These are phyloP conservation scores for Lachnellula suecica DNA, from an alignment of 2,329 filamentous ascomycete genomes.

Conservation along the genomic window DNA sequence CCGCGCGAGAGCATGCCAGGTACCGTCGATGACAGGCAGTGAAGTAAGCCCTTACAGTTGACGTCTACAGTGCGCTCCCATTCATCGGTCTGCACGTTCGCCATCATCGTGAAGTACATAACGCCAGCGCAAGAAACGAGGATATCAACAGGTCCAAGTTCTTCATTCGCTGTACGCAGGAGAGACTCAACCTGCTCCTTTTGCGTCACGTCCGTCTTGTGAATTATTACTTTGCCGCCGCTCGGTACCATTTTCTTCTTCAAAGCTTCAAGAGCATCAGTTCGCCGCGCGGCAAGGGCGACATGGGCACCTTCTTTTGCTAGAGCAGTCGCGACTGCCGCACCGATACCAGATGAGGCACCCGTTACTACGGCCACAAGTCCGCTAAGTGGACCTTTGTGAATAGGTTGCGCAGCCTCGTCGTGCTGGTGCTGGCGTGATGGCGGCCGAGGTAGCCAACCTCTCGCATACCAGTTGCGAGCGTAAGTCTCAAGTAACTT, in stretches of 20 bases:
- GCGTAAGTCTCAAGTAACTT: constrained; percentile 75
- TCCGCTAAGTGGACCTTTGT: constrained; percentile 61
- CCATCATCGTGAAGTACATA: constrained; percentile 91
- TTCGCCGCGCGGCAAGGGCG: constrained; percentile 69
- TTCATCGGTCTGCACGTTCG: constrained; percentile 69
- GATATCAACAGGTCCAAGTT: constrained; percentile 73
- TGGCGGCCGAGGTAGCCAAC: constrained; percentile 70
- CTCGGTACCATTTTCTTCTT: constrained; percentile 58
- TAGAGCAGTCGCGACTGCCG: constrained; percentile 68
- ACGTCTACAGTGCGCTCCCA: constrained; percentile 84
- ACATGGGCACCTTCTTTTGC: constrained; percentile 71
- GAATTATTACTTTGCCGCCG: constrained; percentile 65
- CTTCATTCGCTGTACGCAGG: constrained; percentile 54
- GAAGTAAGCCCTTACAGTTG: constrained; percentile 80
- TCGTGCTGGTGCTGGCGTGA: constrained; percentile 45
- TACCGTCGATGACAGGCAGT: constrained; percentile 68
- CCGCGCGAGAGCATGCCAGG: constrained; percentile 71
- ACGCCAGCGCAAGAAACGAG: constrained; percentile 80
- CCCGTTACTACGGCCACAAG: constrained; percentile 76
- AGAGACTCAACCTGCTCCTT: constrained; percentile 65
- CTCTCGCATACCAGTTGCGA: constrained; percentile 76
- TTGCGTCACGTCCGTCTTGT: constrained; percentile 72
- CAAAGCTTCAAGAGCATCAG: constrained; percentile 65
- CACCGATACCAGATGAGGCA: constrained; percentile 77
- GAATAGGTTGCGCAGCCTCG: constrained; percentile 40